A percentile compares a stretch with the other conserved stretches of the same genome.
Conservation (phyloP, 805 yeast genomes). For the Wickerhamiella nectarea region DNA sequence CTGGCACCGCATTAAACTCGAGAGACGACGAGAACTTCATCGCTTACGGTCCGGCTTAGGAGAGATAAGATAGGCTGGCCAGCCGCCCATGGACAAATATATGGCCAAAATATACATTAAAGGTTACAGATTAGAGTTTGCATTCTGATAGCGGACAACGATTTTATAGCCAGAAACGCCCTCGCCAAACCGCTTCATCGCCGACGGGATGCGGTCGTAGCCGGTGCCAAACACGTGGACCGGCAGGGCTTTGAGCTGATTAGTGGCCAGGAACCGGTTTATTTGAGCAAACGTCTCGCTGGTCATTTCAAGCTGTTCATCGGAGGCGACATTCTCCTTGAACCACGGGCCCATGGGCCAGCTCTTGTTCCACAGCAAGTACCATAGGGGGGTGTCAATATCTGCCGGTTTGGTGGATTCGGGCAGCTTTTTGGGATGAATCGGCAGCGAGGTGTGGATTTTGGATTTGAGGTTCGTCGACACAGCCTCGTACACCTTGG, state of each 20-base stretch:
- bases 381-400: slow-evolving; percentile 13
- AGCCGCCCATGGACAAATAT: not conserved
- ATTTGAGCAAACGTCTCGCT: slow-evolving; percentile 9
- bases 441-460: slow-evolving; percentile 2
- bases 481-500: slow-evolving; percentile 11
- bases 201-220: slow-evolving; percentile 18
- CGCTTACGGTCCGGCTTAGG: not conserved
- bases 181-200: slow-evolving; percentile 13
- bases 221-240: slow-evolving; percentile 18
- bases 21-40: slow-evolving; percentile 94
- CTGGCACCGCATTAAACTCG: slow-evolving; percentile 96
- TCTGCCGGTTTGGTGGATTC: slow-evolving; percentile 1
- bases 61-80: not conserved
- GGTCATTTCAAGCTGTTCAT: slow-evolving; percentile 7
- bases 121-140: not conserved
- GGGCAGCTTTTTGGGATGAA: slow-evolving; percentile 2
- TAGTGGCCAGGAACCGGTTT: slow-evolving; percentile 12
- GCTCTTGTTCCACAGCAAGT: slow-evolving; percentile 14
- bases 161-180: slow-evolving; percentile 21
- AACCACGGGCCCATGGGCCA: slow-evolving; percentile 16
- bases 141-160: slow-evolving; percentile 14
- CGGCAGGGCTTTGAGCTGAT: slow-evolving; percentile 13
- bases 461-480: slow-evolving; percentile 1
- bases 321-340: slow-evolving; percentile 10
- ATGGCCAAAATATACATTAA: not conserved